Conservation (phyloP, 345 rosid species). For the Aquilaria malaccensis region DNA sequence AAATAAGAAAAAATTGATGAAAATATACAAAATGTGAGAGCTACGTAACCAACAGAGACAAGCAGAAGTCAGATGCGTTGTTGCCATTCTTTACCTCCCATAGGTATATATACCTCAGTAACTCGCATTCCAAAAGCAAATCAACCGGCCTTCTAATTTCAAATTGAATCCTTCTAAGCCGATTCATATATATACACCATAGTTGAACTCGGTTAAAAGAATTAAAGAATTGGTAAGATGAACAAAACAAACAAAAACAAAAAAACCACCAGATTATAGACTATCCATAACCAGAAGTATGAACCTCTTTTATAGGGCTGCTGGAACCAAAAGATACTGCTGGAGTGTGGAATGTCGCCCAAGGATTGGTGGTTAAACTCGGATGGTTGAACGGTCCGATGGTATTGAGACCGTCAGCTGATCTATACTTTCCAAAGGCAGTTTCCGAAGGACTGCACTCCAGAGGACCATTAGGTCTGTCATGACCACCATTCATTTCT, state of each 20-base stretch:
- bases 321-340: constrained; percentile 16
- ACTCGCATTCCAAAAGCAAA: too few relatives aligned
- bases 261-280: too few relatives aligned
- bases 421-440: constrained; percentile 3
- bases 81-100: too few relatives aligned
- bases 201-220: constrained; percentile 7
- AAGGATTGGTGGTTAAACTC: constrained; percentile 5
- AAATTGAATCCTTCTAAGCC: neutral
- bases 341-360: constrained; percentile 6
- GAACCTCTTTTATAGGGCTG: neutral
- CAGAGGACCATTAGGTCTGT: constrained; percentile 4
- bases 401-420: constrained; percentile 5
- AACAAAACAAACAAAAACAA: too few relatives aligned
- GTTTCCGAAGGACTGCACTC: constrained; percentile 12
- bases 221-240: neutral
- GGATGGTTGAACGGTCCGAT: constrained; percentile 7
- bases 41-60: too few relatives aligned
- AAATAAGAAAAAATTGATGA: too few relatives aligned
- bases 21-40: too few relatives aligned
- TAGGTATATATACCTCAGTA: too few relatives aligned
- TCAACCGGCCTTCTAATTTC: too few relatives aligned
- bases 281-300: too few relatives aligned
- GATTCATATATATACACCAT: neutral
- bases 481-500: constrained; percentile 7
- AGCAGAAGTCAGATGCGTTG: too few relatives aligned